Base-by-base conservation (phyloP, 345 rosid species). In the Rubroshorea leprosula region DNA sequence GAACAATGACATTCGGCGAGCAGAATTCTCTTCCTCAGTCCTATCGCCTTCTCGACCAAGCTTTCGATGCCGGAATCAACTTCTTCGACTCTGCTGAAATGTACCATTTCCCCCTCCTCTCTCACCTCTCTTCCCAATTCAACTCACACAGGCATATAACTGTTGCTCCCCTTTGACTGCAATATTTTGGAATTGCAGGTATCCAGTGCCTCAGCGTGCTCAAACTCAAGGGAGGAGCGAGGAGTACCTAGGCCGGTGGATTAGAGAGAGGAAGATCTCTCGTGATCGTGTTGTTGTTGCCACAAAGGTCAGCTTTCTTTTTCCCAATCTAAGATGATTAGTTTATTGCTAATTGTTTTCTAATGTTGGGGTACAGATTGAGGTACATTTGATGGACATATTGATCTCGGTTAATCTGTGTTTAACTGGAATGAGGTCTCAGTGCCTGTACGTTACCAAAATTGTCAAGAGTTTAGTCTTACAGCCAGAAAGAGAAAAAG, bases 61-160 rank as follows among this genome's bases (percentile, higher is more conserved):
- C 84, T 57, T 73, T 76, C 62, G 60, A 61, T 27, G 69, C 78
- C 50, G 85, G 85, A 62, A 72, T 83, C 73, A 83, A 78, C 65
- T 83, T 83, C 78, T 83, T 83, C 67, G 86, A 80, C 72, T 78
- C 82, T 22, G 86, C 90, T 13, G 86, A 83, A 73, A 83, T 80
- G 89, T 78, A 57, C 7, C 0, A 50, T 23, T 18, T 15, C 43
- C 14, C 18, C 22, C 18, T 38, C 26, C 22, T 39, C 27, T 52
- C 51, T 12, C 41, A 41, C n/a, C 23, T 44, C 14, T 17, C 23
- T 3, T 46, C 39, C 18, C 13, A 31, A 21, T n/a, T 60, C 35
- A 29, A 29, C 4, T 4, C 35, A 4, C 35, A 23, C 35, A 45
- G 17, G n/a, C n/a, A 6, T 18, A n/a, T 24, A 47, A 47, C 23